A percentile compares a stretch with the other conserved stretches of the same genome.
Evolutionary conservation across 2,329 filamentous ascomycete species (phyloP).

Genomic region (Phialocephala subalpina): DNA sequence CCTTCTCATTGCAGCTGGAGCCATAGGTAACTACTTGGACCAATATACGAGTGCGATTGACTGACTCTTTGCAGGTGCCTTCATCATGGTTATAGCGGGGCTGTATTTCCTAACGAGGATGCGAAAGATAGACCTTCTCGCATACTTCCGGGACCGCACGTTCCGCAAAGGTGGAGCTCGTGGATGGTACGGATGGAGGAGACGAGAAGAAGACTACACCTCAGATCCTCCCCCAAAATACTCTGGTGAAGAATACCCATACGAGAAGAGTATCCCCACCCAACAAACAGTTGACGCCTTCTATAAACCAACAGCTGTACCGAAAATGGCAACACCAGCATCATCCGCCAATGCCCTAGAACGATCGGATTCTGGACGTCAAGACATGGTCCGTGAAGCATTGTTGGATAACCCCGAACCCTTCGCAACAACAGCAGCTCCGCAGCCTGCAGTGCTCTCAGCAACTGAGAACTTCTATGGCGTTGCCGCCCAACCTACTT

Average conservation of each 20-base stretch:
- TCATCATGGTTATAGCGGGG: constrained; percentile 38
- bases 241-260: constrained; percentile 20
- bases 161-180: constrained; percentile 36
- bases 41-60: background rate
- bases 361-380: constrained; percentile 27
- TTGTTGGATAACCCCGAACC: constrained; percentile 28
- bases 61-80: constrained; percentile 36
- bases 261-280: constrained; percentile 31
- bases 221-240: constrained; percentile 36
- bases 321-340: constrained; percentile 28
- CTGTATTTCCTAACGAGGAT: constrained; percentile 39
- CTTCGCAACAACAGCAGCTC: constrained; percentile 19
- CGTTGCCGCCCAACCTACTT: constrained; percentile 14
- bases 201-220: constrained; percentile 21
- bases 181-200: constrained; percentile 40
- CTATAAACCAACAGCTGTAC: constrained; percentile 28
- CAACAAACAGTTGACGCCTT: constrained; percentile 28
- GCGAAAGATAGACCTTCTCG: constrained; percentile 35
- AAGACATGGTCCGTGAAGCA: constrained; percentile 24
- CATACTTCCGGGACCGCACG: constrained; percentile 26
- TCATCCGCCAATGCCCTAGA: constrained; percentile 20
- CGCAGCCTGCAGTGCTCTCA: constrained; percentile 17
- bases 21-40: constrained; percentile 38
- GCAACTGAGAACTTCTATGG: constrained; percentile 28
- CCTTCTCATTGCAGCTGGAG: constrained; percentile 39